phyloP scores from a whole-genome alignment of 164 flowering plant genomes.

The Piper longum region DNA sequence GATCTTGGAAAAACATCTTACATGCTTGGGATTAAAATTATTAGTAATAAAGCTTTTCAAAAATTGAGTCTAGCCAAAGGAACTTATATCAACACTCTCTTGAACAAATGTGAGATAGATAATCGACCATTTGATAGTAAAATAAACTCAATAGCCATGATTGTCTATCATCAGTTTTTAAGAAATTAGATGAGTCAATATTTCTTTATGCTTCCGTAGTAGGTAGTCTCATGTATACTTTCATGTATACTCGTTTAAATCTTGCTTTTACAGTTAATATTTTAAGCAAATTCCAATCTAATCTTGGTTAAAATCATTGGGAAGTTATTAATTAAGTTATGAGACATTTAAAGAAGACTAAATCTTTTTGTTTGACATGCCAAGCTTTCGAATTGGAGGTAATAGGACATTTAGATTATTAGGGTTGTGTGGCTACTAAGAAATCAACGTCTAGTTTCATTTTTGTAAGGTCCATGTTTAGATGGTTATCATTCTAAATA shows the following conservation, averaged over 20 bases:
- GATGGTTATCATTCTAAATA: too few relatives aligned
- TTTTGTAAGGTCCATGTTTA: too few relatives aligned
- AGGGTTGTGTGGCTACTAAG: too few relatives aligned
- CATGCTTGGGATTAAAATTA: not conserved
- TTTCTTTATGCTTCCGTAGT: not conserved
- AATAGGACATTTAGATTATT: too few relatives aligned
- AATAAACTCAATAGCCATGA: not conserved
- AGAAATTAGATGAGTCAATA: not conserved
- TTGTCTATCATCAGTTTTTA: not conserved
- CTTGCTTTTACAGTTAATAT: not conserved
- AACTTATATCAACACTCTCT: not conserved
- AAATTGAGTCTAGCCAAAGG: too few relatives aligned
- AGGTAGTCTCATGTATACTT: not conserved
- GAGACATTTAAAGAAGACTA: too few relatives aligned
- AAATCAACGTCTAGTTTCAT: too few relatives aligned
- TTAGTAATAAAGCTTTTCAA: not conserved
- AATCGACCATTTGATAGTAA: not conserved
- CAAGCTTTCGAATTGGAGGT: too few relatives aligned
- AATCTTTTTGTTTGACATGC: too few relatives aligned
- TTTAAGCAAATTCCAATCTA: not conserved
- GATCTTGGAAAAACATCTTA: not conserved
- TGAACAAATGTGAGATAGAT: not conserved
- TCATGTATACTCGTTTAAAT: not conserved
- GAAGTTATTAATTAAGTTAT: too few relatives aligned
- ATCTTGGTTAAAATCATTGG: too few relatives aligned